phyloP scores from a whole-genome alignment of 345 rosid genomes.

The Zanthoxylum bungeanum region DNA sequence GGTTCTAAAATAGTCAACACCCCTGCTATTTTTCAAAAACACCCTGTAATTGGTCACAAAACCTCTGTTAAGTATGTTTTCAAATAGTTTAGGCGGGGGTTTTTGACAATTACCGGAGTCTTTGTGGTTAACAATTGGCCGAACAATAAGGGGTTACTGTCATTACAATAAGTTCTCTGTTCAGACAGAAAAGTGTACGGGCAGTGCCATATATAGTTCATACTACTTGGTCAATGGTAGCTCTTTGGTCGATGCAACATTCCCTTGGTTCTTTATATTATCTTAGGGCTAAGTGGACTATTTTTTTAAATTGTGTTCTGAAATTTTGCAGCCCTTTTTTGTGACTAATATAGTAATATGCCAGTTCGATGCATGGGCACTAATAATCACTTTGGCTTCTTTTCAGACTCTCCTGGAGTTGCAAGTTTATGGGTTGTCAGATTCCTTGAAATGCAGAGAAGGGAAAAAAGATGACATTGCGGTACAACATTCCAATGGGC shows the following conservation, averaged over 20 bases:
- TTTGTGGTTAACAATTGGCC: not conserved
- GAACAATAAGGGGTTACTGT: not conserved
- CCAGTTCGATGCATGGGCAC: conserved; percentile 12
- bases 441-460: conserved; percentile 73
- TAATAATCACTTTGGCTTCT: conserved; percentile 27
- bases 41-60: not conserved
- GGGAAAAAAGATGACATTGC: conserved; percentile 67
- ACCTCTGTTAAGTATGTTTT: not conserved
- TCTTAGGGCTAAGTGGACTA: not conserved
- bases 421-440: conserved; percentile 97
- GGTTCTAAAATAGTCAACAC: not conserved
- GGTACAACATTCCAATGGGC: conserved; percentile 44
- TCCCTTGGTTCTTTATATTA: not conserved
- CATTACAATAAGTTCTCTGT: not conserved
- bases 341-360: conserved; percentile 6
- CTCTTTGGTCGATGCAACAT: not conserved
- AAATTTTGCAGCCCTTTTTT: not conserved
- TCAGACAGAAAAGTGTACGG: not conserved
- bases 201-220: not conserved
- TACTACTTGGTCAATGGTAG: not conserved
- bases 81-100: not conserved
- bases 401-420: conserved; percentile 73
- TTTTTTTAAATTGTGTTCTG: not conserved
- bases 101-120: not conserved
- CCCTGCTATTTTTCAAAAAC: not conserved